phyloP scores from a whole-genome alignment of 306 rosid species.

The Geum urbanum region DNA sequence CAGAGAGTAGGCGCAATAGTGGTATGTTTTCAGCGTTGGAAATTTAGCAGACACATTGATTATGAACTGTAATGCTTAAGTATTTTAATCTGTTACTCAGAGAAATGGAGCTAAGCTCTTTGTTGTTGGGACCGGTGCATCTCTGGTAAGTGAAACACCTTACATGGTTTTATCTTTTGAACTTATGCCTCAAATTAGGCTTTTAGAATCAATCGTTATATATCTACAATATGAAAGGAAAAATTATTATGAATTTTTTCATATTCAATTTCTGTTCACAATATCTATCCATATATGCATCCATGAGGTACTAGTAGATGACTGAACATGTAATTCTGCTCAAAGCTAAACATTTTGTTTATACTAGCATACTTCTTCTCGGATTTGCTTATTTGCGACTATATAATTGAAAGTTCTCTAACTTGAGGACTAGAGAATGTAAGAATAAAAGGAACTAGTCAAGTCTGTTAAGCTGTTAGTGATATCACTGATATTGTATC shows the following conservation, averaged over 20 bases:
- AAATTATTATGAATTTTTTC: background rate
- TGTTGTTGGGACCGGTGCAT: slow-evolving; percentile 42
- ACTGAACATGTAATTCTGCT: background rate
- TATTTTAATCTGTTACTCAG: slow-evolving; percentile 18
- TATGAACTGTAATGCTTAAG: background rate
- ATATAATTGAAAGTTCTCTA: background rate
- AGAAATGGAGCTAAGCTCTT: slow-evolving; percentile 47
- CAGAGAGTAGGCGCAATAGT: slow-evolving; percentile 45
- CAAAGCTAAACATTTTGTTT: background rate
- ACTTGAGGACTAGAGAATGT: background rate
- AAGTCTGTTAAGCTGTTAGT: background rate
- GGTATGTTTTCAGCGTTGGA: slow-evolving; percentile 24
- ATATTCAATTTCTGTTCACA: background rate
- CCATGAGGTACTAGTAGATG: background rate
- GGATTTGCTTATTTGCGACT: background rate
- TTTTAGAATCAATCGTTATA: background rate
- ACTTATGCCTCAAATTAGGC: slow-evolving; percentile 6
- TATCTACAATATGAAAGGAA: background rate
- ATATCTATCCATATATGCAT: background rate
- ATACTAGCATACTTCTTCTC: background rate
- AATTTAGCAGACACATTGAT: background rate
- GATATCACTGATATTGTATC: background rate
- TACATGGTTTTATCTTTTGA: background rate
- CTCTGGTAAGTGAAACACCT: slow-evolving; percentile 32
- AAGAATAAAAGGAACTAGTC: background rate